phyloP scores from a whole-genome alignment of 2,329 filamentous ascomycete species.

The Hypoxylon sp. region DNA sequence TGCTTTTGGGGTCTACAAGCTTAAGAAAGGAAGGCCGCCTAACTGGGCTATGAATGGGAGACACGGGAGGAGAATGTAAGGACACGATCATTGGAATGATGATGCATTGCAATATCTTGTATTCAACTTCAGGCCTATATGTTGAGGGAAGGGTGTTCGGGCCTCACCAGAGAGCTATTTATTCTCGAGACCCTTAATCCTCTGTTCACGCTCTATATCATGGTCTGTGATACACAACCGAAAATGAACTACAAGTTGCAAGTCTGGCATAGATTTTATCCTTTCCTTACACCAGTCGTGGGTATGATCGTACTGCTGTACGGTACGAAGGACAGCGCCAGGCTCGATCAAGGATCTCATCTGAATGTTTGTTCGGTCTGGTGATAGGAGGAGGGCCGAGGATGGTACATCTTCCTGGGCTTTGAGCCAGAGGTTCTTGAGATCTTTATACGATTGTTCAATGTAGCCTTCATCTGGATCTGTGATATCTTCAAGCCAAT shows the following conservation, averaged over 20 bases:
- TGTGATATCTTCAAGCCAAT: conserved; percentile 33
- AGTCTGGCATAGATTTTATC: conserved; percentile 36
- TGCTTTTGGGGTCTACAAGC: conserved; percentile 55
- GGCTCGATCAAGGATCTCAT: conserved; percentile 37
- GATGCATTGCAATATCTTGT: conserved; percentile 1
- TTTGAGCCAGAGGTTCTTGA: conserved; percentile 39
- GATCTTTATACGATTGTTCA: conserved; percentile 25
- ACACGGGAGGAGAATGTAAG: conserved; percentile 34
- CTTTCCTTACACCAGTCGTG: conserved; percentile 31
- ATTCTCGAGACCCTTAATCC: conserved; percentile 10
- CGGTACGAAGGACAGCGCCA: conserved; percentile 27
- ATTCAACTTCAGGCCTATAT: conserved; percentile 9
- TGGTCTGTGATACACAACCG: conserved; percentile 41
- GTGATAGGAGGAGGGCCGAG: conserved; percentile 30
- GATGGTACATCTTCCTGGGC: conserved; percentile 32
- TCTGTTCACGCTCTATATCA: conserved; percentile 8
- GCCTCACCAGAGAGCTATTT: background rate
- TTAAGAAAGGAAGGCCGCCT: conserved; percentile 48
- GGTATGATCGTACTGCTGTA: conserved; percentile 37
- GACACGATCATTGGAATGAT: background rate
- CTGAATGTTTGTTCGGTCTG: conserved; percentile 16
- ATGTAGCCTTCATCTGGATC: conserved; percentile 27
- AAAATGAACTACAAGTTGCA: conserved; percentile 42
- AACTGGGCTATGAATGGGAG: conserved; percentile 24
- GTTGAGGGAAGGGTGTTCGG: background rate